A percentile compares a stretch with the other conserved stretches of the same genome.
phyloP scores from a whole-genome alignment of 2,329 filamentous ascomycete species.

The Penicillium sp. region DNA sequence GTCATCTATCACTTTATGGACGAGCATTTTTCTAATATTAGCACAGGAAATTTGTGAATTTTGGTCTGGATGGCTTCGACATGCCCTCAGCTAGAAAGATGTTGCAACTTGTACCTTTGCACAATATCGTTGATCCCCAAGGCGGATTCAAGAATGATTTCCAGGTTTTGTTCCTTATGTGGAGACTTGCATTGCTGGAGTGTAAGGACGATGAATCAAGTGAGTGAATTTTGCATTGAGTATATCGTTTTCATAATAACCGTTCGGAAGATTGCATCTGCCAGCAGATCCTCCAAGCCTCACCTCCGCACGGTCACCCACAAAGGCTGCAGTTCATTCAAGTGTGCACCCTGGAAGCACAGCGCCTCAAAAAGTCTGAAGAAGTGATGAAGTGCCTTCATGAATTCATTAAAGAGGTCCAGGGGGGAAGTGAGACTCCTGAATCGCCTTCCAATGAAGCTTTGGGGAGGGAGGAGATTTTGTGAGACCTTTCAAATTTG shows the following conservation, averaged over 20 bases:
- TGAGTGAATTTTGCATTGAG: not conserved
- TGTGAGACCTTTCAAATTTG: not conserved
- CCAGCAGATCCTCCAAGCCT: not conserved
- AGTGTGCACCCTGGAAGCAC: not conserved
- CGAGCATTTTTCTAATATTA: not conserved
- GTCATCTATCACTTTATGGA: not conserved
- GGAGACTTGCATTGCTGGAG: not conserved
- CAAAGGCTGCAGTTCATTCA: not conserved
- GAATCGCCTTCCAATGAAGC: not conserved
- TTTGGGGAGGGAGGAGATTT: not conserved
- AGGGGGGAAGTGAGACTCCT: not conserved
- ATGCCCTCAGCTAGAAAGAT: not conserved
- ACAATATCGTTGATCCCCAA: not conserved
- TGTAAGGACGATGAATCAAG: not conserved
- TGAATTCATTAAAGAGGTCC: not conserved
- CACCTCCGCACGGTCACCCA: not conserved
- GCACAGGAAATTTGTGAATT: conserved; percentile 71
- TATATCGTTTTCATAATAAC: not conserved
- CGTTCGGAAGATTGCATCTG: not conserved
- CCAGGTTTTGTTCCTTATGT: not conserved
- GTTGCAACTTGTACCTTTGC: not conserved
- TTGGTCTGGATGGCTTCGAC: conserved; percentile 51
- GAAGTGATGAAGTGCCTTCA: not conserved
- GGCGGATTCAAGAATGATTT: not conserved
- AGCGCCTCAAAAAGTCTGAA: not conserved